Conservation (phyloP, 2,329 filamentous ascomycete species). For the Talaromyces sp. region DNA sequence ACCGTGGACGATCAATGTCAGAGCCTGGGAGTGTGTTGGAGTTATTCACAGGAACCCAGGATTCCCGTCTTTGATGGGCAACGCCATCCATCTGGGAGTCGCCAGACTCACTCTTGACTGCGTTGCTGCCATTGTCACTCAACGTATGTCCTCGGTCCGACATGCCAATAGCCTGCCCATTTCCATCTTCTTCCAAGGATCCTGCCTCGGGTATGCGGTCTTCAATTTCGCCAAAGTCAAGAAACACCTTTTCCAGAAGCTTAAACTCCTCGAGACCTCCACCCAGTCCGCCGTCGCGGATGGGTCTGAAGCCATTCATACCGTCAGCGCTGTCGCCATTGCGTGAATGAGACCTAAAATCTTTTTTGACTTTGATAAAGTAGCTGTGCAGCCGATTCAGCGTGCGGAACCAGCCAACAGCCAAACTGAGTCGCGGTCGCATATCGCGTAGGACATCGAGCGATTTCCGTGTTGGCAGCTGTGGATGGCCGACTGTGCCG, state of each 20-base stretch:
- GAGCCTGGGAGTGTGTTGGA: conserved; percentile 2
- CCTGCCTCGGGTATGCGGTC: conserved; percentile 32
- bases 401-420: conserved; percentile 39
- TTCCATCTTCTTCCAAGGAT: conserved; percentile 28
- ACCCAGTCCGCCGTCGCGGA: conserved; percentile 28
- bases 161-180: conserved; percentile 10
- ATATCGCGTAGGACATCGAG: conserved; percentile 37
- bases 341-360: conserved; percentile 30
- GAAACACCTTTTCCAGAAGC: conserved; percentile 36
- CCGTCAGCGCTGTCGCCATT: conserved; percentile 22
- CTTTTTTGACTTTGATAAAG: conserved; percentile 34
- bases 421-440: conserved; percentile 36
- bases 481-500: conserved; percentile 24
- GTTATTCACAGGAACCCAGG: conserved; percentile 37
- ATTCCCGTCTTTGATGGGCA: conserved; percentile 28
- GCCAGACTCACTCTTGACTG: conserved; percentile 35
- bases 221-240: conserved; percentile 34
- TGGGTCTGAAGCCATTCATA: conserved; percentile 23
- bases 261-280: conserved; percentile 34
- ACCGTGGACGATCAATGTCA: conserved; percentile 6
- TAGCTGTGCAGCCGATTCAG: conserved; percentile 37
- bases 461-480: conserved; percentile 30
- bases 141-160: conserved; percentile 16
- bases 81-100: conserved; percentile 27
- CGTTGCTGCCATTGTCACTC: conserved; percentile 36